A percentile compares a stretch with the other conserved stretches of the same genome.
These are phyloP conservation scores for Smittium culicis DNA, from an alignment of 371 early-diverging fungal genomes.

Conservation along the genomic window DNA sequence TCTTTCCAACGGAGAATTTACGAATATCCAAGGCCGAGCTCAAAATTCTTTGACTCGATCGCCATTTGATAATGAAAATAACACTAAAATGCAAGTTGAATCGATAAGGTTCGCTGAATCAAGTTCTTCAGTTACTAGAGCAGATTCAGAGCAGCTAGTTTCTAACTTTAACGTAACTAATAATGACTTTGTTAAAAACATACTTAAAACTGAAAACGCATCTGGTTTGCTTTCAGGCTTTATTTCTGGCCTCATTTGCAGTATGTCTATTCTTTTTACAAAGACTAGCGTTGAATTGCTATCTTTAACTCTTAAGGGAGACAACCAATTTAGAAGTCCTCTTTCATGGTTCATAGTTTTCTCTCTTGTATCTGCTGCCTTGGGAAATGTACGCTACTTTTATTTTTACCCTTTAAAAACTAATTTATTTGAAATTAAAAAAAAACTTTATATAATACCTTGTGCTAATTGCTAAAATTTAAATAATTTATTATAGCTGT, in stretches of 20 bases:
- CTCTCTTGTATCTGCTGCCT: conserved; percentile 46
- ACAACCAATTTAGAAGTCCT: conserved; percentile 54
- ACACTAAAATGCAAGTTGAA: neutral
- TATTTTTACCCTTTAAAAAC: neutral
- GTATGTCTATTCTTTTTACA: conserved; percentile 61
- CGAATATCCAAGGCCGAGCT: neutral
- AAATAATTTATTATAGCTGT: conserved; percentile 39
- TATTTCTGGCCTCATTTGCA: conserved; percentile 54
- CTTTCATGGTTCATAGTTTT: conserved; percentile 55
- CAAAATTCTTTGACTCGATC: neutral
- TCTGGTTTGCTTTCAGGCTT: conserved; percentile 50
- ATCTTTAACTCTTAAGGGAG: conserved; percentile 41
- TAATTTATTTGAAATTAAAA: neutral
- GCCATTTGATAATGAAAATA: neutral
- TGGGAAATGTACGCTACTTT: conserved; percentile 41
- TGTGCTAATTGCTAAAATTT: conserved; percentile 5
- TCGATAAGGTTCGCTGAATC: neutral
- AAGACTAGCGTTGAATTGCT: conserved; percentile 65
- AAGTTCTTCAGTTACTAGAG: neutral
- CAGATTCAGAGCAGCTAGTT: neutral
- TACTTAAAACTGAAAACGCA: conserved; percentile 31
- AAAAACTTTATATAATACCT: neutral
- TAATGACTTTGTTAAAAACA: conserved; percentile 14
- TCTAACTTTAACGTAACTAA: neutral
- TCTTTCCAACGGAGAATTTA: neutral